Conservation (phyloP, 768 basidiomycete species). For the Pisolithus microcarpus region DNA sequence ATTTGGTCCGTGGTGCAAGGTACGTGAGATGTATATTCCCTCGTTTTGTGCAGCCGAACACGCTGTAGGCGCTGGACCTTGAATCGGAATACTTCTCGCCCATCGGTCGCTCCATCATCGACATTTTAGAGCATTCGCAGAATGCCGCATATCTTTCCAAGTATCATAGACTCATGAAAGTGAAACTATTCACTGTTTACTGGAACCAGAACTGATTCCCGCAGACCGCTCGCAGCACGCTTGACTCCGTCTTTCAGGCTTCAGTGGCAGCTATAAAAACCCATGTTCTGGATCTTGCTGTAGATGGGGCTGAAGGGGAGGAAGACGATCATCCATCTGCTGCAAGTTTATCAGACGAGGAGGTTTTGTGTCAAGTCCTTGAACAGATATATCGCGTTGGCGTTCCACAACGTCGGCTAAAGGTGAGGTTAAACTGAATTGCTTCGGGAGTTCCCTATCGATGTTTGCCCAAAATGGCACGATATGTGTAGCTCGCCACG, state of each 20-base stretch:
- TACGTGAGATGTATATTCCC: slow-evolving; percentile 23
- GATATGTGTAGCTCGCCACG: slow-evolving; percentile 12
- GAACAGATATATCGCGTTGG: slow-evolving; percentile 38
- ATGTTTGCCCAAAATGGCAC: not conserved
- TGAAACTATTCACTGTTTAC: slow-evolving; percentile 17
- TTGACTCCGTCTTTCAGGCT: slow-evolving; percentile 21
- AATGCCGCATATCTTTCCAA: slow-evolving; percentile 39
- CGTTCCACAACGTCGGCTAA: slow-evolving; percentile 38
- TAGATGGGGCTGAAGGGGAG: slow-evolving; percentile 10
- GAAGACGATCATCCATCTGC: slow-evolving; percentile 2
- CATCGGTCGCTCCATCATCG: slow-evolving; percentile 43
- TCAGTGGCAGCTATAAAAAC: slow-evolving; percentile 24
- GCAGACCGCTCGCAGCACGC: slow-evolving; percentile 19
- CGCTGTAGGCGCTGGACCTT: slow-evolving; percentile 45
- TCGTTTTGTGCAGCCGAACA: not conserved
- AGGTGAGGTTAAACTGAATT: slow-evolving; percentile 31
- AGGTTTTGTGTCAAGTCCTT: slow-evolving; percentile 35
- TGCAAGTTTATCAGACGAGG: slow-evolving; percentile 26
- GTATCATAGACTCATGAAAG: slow-evolving; percentile 43
- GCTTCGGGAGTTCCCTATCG: not conserved
- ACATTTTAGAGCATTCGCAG: slow-evolving; percentile 47
- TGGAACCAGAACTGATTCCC: slow-evolving; percentile 4
- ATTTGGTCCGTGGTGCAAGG: slow-evolving; percentile 64
- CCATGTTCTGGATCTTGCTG: slow-evolving; percentile 4
- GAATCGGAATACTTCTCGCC: slow-evolving; percentile 45